phyloP scores from a whole-genome alignment of 495 filamentous ascomycete genomes.

The Niebla homalea region DNA sequence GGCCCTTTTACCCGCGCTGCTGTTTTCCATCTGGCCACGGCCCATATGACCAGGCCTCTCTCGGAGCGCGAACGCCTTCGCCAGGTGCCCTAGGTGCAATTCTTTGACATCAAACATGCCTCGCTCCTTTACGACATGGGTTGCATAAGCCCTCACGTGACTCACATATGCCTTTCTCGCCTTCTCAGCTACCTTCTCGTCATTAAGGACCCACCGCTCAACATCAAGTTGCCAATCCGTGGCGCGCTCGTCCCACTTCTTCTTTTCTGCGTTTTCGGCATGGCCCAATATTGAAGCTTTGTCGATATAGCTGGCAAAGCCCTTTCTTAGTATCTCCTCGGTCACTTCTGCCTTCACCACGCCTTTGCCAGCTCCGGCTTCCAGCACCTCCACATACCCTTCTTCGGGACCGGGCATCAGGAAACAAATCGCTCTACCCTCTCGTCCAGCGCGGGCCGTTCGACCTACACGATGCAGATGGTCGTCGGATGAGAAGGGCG shows the following conservation, averaged over 20 bases:
- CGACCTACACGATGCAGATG: conserved; percentile 90
- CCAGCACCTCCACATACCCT: conserved; percentile 67
- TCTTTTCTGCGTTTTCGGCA: conserved; percentile 14
- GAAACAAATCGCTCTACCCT: conserved; percentile 80
- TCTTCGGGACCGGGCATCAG: conserved; percentile 84
- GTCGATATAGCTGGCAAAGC: conserved; percentile 36
- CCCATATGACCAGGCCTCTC: conserved; percentile 81
- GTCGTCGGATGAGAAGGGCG: conserved; percentile 78
- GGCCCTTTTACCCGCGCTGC: conserved; percentile 21
- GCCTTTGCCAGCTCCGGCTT: conserved; percentile 34
- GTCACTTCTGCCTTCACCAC: conserved; percentile 40
- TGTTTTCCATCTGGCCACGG: conserved; percentile 18
- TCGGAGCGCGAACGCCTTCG: conserved; percentile 80
- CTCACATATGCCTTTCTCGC: conserved; percentile 76
- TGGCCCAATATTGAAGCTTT: conserved; percentile 21
- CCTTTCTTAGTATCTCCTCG: conserved; percentile 48
- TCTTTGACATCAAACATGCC: conserved; percentile 75
- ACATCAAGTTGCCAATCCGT: conserved; percentile 67
- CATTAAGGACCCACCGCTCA: conserved; percentile 56
- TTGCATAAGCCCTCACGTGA: conserved; percentile 88
- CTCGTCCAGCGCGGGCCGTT: conserved; percentile 80
- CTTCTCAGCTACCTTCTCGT: conserved; percentile 49
- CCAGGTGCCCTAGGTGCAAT: conserved; percentile 83
- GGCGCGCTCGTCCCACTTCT: conserved; percentile 54
- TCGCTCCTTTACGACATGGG: conserved; percentile 74